Evolutionary conservation across 2,329 filamentous ascomycete species (phyloP).

Genomic region (Neonectria ditissima): DNA sequence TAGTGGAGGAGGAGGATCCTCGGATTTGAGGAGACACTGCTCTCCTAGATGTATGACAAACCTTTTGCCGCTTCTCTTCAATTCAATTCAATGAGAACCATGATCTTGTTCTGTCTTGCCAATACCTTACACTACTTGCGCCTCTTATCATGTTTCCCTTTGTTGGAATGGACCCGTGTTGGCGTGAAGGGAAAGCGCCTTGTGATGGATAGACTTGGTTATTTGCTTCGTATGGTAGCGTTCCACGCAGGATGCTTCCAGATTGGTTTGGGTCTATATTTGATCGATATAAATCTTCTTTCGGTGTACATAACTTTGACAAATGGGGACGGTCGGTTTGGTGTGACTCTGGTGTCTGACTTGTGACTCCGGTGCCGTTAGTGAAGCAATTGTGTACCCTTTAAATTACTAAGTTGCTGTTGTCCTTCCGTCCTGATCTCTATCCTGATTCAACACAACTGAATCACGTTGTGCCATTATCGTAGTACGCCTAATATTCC

Average conservation of each 20-base stretch:
- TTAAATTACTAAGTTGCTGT: too few relatives aligned
- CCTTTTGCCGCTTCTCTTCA: slow-evolving; percentile 34
- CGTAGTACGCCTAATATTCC: background rate
- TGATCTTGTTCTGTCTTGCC: slow-evolving; percentile 43
- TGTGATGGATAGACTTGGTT: slow-evolving; percentile 38
- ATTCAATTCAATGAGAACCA: slow-evolving; percentile 47
- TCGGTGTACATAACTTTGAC: slow-evolving; percentile 33
- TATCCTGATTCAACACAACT: background rate
- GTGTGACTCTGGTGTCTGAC: slow-evolving; percentile 8
- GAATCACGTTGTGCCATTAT: background rate
- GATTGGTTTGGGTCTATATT: slow-evolving; percentile 27
- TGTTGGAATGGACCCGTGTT: background rate
- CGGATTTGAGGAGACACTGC: slow-evolving; percentile 31
- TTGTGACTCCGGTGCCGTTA: too few relatives aligned
- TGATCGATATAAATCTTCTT: slow-evolving; percentile 32
- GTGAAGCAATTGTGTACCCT: too few relatives aligned
- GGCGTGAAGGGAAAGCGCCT: background rate
- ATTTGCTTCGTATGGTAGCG: slow-evolving; percentile 21
- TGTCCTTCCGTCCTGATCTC: too few relatives aligned
- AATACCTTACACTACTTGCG: slow-evolving; percentile 21
- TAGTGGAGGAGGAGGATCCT: slow-evolving; percentile 35
- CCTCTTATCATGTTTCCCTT: slow-evolving; percentile 23
- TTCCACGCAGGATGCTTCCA: slow-evolving; percentile 15
- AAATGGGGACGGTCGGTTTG: slow-evolving; percentile 36
- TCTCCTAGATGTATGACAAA: slow-evolving; percentile 45